Evolutionary conservation across 139 green algal species (phyloP).

Genomic region (Chlorella vulgaris): DNA sequence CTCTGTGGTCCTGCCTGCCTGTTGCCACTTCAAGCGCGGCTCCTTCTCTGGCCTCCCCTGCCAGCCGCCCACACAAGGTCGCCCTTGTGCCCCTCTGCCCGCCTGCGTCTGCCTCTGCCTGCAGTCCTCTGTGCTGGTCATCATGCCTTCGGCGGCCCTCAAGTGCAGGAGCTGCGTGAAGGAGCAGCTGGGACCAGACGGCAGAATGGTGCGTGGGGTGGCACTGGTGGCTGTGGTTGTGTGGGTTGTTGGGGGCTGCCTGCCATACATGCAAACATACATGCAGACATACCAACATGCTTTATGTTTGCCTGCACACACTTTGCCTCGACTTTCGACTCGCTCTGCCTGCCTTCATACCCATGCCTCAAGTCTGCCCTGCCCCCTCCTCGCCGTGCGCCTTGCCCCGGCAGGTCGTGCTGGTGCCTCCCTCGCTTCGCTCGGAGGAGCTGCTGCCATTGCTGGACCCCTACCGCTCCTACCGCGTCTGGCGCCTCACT

Average conservation of each 20-base stretch:
- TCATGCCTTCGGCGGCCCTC: slow-evolving; percentile 6
- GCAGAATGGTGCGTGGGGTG: neutral
- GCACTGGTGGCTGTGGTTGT: neutral
- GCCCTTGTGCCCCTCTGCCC: neutral
- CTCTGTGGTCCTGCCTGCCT: neutral
- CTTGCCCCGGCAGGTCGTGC: neutral
- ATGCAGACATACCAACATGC: neutral
- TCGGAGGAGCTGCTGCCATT: neutral
- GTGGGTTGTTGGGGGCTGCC: neutral
- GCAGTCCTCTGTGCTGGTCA: slow-evolving; percentile 14
- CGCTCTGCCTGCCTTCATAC: neutral
- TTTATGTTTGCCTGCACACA: neutral
- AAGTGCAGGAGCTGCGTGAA: slow-evolving; percentile 14
- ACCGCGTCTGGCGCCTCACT: neutral
- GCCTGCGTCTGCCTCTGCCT: neutral
- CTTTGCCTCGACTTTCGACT: neutral
- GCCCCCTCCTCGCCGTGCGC: neutral
- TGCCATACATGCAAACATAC: too few species aligned
- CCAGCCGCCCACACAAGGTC: neutral
- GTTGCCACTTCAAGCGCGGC: neutral
- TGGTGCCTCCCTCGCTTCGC: neutral
- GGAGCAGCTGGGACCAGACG: neutral
- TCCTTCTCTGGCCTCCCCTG: neutral
- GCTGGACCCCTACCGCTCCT: neutral
- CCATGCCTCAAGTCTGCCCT: neutral